A percentile compares a stretch with the other conserved stretches of the same genome.
These are phyloP conservation scores for Flaveria robusta DNA, from an alignment of 129 eudicot genomes.

Conservation along the genomic window DNA sequence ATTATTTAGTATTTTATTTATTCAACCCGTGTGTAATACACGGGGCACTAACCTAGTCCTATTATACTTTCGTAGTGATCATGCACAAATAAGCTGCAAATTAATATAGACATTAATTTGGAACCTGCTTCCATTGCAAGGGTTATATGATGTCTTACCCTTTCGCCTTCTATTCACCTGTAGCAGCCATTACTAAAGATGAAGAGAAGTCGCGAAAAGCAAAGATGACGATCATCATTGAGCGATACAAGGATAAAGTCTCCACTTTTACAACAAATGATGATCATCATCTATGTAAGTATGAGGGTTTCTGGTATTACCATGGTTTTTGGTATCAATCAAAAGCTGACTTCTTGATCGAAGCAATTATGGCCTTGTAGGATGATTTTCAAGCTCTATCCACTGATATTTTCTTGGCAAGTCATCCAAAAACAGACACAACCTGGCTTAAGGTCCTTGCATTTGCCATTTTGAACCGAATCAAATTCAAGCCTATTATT, in stretches of 20 bases:
- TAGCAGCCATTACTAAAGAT: constrained; percentile 16
- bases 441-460: constrained; percentile 48
- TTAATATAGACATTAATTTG: not conserved
- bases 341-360: constrained; percentile 5
- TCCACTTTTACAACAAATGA: constrained; percentile 20
- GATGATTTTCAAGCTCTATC: constrained; percentile 34
- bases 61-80: not conserved
- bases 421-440: constrained; percentile 38
- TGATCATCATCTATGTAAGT: constrained; percentile 10
- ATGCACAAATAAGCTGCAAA: not conserved
- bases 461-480: constrained; percentile 29
- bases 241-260: constrained; percentile 16
- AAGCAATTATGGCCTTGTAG: constrained; percentile 29
- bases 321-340: constrained; percentile 24
- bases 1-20: no score
- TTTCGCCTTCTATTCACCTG: constrained; percentile 19
- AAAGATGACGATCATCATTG: constrained; percentile 13
- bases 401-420: constrained; percentile 32
- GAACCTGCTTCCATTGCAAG: not conserved
- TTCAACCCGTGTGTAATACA: no score
- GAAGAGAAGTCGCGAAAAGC: constrained; percentile 18
- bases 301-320: constrained; percentile 36
- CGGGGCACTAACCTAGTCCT: no score
- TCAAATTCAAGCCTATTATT: not conserved
- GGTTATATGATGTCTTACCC: not conserved